These are phyloP conservation scores for Aspergillus jensenii DNA, from an alignment of 2,329 filamentous ascomycete species.

Conservation along the genomic window DNA sequence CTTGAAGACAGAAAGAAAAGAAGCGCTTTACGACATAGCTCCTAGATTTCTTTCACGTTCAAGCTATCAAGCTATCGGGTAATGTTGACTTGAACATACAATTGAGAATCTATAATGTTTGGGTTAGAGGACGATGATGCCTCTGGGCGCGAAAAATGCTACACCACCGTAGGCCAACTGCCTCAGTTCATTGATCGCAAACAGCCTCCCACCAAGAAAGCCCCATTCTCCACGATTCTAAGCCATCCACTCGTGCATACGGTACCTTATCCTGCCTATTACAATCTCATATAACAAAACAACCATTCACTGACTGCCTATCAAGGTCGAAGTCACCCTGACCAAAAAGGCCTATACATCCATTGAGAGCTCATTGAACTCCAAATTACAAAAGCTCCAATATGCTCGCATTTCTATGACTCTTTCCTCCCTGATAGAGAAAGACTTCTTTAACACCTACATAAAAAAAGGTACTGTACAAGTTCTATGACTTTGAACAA, in stretches of 20 bases:
- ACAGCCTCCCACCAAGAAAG: conserved; percentile 69
- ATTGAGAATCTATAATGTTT: conserved; percentile 37
- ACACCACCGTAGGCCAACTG: conserved; percentile 68
- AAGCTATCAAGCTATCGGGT: not conserved
- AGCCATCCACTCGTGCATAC: conserved; percentile 68
- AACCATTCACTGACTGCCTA: not conserved
- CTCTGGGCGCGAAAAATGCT: conserved; percentile 61
- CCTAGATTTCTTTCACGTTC: not conserved
- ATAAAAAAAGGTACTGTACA: conserved; percentile 68
- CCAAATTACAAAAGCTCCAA: conserved; percentile 37
- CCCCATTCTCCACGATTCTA: conserved; percentile 71
- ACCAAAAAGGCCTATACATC: conserved; percentile 62
- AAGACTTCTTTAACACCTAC: conserved; percentile 78
- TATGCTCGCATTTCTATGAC: conserved; percentile 73
- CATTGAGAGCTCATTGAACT: conserved; percentile 55
- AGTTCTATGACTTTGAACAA: not conserved
- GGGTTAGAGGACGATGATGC: conserved; percentile 42
- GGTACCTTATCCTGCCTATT: conserved; percentile 39
- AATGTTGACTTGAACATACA: not conserved
- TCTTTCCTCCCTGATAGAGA: conserved; percentile 68
- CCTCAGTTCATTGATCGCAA: conserved; percentile 67
- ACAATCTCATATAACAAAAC: not conserved
- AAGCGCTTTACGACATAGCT: not conserved
- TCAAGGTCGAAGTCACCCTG: conserved; percentile 63
- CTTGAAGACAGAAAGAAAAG: not conserved